phyloP scores from a whole-genome alignment of 176 grass and related monocot species.

The Ensete ventricosum region DNA sequence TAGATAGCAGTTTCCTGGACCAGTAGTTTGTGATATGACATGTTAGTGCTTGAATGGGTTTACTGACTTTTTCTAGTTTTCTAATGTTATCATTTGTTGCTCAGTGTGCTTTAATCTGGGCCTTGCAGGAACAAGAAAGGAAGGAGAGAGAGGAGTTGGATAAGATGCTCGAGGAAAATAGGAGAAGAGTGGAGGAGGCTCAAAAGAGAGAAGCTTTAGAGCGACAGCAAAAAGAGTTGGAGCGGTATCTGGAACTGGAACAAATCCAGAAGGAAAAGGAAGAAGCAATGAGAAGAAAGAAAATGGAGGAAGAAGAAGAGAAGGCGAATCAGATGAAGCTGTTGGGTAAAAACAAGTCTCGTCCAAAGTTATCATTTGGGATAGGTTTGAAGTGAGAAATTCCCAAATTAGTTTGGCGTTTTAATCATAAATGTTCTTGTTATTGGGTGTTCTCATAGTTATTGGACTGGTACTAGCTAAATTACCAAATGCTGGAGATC shows the following conservation, averaged over 20 bases:
- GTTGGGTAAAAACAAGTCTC: constrained; percentile 85
- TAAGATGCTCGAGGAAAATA: constrained; percentile 78
- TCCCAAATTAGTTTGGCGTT: too few relatives aligned
- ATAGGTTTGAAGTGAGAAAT: constrained; percentile 65
- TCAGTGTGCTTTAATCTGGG: constrained; percentile 12
- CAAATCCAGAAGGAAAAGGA: constrained; percentile 80
- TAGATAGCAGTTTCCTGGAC: neutral
- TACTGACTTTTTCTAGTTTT: too few relatives aligned
- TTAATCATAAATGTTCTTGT: too few relatives aligned
- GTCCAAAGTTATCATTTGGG: constrained; percentile 76
- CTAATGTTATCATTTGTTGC: neutral
- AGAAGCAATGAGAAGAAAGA: constrained; percentile 72
- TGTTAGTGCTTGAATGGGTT: neutral
- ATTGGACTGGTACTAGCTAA: too few relatives aligned
- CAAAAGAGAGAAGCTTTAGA: constrained; percentile 71
- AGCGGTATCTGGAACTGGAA: constrained; percentile 87
- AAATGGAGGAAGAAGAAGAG: constrained; percentile 79
- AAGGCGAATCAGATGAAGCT: constrained; percentile 88
- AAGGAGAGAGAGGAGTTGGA: constrained; percentile 72
- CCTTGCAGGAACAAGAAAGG: constrained; percentile 56
- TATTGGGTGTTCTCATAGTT: too few relatives aligned
- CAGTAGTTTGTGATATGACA: neutral
- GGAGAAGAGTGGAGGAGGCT: constrained; percentile 75
- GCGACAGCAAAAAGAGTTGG: constrained; percentile 82
- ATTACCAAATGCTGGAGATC: too few relatives aligned